Percentiles rank a stretch among this genome's conserved stretches.
Evolutionary conservation across 2,329 filamentous ascomycete genomes (phyloP).

Genomic region (Nemania abortiva): DNA sequence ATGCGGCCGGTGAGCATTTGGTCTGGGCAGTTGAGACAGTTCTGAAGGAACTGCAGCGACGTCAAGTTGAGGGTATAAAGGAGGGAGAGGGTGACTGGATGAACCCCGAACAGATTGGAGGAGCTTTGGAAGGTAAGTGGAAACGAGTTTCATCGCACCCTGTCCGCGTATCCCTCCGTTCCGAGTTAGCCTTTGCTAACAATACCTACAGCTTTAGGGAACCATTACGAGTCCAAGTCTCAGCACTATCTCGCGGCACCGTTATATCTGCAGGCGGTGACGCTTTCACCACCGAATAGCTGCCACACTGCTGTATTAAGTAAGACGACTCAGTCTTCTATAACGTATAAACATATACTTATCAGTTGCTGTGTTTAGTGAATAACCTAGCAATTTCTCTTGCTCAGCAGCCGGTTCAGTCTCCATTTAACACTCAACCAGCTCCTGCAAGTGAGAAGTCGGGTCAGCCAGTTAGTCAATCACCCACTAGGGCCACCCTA

Average conservation of each 20-base stretch:
- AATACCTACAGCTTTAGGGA: constrained; percentile 71
- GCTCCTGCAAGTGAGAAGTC: constrained; percentile 44
- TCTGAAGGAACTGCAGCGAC: constrained; percentile 78
- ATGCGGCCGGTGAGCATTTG: constrained; percentile 80
- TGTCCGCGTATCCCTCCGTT: constrained; percentile 8
- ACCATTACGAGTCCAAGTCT: constrained; percentile 78
- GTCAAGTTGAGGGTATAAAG: constrained; percentile 75
- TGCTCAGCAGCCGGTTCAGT: constrained; percentile 71
- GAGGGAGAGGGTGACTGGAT: constrained; percentile 79
- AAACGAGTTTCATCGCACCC: neutral
- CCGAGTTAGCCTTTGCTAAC: constrained; percentile 36
- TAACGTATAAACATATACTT: constrained; percentile 29
- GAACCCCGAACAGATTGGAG: constrained; percentile 77
- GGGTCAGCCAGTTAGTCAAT: constrained; percentile 49
- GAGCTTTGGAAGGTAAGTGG: constrained; percentile 72
- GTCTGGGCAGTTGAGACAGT: constrained; percentile 85
- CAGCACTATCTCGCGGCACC: constrained; percentile 86
- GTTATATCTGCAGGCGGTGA: constrained; percentile 86
- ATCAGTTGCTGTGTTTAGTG: constrained; percentile 62
- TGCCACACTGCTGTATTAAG: constrained; percentile 87
- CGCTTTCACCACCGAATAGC: constrained; percentile 69
- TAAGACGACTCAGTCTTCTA: constrained; percentile 55
- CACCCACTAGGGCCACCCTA: constrained; percentile 68
- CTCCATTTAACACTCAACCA: constrained; percentile 50
- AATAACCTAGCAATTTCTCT: constrained; percentile 83